Percentiles rank a stretch among this genome's conserved stretches.
phyloP scores from a whole-genome alignment of 345 rosid species.

The Tarenaya hassleriana region DNA sequence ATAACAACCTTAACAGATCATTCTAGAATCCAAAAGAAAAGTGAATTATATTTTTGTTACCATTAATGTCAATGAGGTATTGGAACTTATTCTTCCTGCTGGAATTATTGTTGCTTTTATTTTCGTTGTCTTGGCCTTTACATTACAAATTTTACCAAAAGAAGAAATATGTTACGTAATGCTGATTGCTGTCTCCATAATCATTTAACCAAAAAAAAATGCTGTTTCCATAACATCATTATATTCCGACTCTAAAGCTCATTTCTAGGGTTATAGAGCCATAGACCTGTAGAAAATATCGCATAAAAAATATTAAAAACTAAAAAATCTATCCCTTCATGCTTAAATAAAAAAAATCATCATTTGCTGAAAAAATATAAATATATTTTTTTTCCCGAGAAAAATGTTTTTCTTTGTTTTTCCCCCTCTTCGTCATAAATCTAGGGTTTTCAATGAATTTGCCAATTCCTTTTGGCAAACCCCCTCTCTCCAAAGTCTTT shows the following conservation, averaged over 20 bases:
- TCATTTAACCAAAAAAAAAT: too few relatives aligned
- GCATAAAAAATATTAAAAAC: too few relatives aligned
- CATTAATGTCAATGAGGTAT: slow-evolving; percentile 25
- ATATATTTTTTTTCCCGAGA: too few relatives aligned
- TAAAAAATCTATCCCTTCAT: too few relatives aligned
- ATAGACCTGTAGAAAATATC: too few relatives aligned
- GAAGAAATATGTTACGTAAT: too few relatives aligned
- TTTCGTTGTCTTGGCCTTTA: not conserved
- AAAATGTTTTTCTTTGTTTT: not conserved
- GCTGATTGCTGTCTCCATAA: too few relatives aligned
- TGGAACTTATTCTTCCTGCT: slow-evolving; percentile 36
- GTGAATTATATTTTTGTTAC: not conserved
- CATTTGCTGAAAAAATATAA: not conserved
- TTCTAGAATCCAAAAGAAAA: too few relatives aligned
- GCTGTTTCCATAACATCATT: slow-evolving; percentile 7
- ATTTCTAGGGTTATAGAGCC: slow-evolving; percentile 35
- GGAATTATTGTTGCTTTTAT: not conserved
- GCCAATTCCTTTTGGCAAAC: slow-evolving; percentile 17
- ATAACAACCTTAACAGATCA: too few relatives aligned
- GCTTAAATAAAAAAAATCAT: not conserved
- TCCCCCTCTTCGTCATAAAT: slow-evolving; percentile 19
- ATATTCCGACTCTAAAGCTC: slow-evolving; percentile 15
- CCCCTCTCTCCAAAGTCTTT: slow-evolving; percentile 8
- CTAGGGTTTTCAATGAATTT: slow-evolving; percentile 42
- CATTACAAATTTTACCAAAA: slow-evolving; percentile 38